Evolutionary conservation across 495 filamentous ascomycete genomes (phyloP).

Genomic region (Penicillium coprophilum): DNA sequence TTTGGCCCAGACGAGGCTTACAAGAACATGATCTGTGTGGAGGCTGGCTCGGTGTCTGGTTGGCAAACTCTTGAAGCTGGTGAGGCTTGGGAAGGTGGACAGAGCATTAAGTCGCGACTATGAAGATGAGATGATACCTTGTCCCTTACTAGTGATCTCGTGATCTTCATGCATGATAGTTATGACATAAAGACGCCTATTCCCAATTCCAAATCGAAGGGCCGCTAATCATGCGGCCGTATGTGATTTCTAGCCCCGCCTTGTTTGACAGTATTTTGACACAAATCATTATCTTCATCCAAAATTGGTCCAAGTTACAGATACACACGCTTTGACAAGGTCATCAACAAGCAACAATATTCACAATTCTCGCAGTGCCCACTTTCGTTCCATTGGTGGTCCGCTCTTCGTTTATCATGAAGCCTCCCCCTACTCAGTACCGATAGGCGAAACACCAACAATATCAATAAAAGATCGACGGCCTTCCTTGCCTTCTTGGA

Average conservation of each 20-base stretch:
- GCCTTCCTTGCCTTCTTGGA: conserved; percentile 27
- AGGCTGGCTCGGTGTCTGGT: conserved; percentile 76
- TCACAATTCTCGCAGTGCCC: neutral
- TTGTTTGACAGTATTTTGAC: neutral
- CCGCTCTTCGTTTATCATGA: conserved; percentile 9
- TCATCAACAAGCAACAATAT: neutral
- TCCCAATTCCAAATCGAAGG: conserved; percentile 12
- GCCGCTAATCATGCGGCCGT: neutral
- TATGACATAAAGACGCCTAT: conserved; percentile 22
- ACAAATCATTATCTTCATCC: neutral
- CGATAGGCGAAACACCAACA: conserved; percentile 9
- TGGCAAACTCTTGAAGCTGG: conserved; percentile 85
- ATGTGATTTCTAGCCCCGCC: neutral
- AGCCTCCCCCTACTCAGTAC: conserved; percentile 11
- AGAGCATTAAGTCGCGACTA: conserved; percentile 59
- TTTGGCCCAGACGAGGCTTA: conserved; percentile 88
- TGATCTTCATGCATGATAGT: conserved; percentile 9
- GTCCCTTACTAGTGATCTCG: neutral
- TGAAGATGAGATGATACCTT: conserved; percentile 8
- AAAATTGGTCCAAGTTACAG: neutral
- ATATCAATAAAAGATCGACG: conserved; percentile 28
- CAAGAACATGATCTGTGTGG: conserved; percentile 90
- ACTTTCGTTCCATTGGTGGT: neutral
- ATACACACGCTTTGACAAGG: neutral
- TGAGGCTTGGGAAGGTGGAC: conserved; percentile 86